Percentiles rank a stretch among this genome's conserved stretches.
Evolutionary conservation across 495 filamentous ascomycete species (phyloP).

Genomic region (Trichoderma asperelloides): DNA sequence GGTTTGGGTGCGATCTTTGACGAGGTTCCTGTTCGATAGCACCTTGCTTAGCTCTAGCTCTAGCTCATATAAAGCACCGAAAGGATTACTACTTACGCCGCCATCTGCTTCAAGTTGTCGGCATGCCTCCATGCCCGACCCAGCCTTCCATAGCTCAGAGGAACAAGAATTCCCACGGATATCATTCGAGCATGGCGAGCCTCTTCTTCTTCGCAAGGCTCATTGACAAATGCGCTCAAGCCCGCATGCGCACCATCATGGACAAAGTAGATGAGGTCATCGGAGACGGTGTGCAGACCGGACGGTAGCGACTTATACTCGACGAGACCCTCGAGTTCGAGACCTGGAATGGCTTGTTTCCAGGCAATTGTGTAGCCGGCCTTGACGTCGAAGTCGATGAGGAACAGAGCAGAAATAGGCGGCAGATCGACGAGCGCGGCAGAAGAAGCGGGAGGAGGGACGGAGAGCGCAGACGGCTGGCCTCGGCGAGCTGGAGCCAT

Average conservation of each 20-base stretch:
- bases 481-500: conserved; percentile 46
- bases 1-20: conserved; percentile 45
- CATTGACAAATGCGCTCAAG: conserved; percentile 85
- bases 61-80: not conserved
- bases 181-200: conserved; percentile 88
- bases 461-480: conserved; percentile 38
- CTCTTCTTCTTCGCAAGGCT: conserved; percentile 60
- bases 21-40: conserved; percentile 35
- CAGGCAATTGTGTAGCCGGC: conserved; percentile 80
- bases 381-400: conserved; percentile 80
- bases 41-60: conserved; percentile 20
- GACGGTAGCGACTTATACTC: conserved; percentile 93
- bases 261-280: conserved; percentile 90
- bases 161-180: conserved; percentile 80
- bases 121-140: conserved; percentile 89
- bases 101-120: conserved; percentile 62
- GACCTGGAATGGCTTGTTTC: conserved; percentile 62
- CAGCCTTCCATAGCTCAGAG: conserved; percentile 74
- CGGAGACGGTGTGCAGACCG: conserved; percentile 77
- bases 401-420: conserved; percentile 72
- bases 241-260: conserved; percentile 73
- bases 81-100: conserved; percentile 41
- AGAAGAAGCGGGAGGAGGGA: conserved; percentile 23
- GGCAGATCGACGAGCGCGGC: conserved; percentile 48
- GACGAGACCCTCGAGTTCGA: conserved; percentile 79